These are phyloP conservation scores for Trametes versicolor DNA, from an alignment of 1,284 basidiomycete genomes.

Conservation along the genomic window DNA sequence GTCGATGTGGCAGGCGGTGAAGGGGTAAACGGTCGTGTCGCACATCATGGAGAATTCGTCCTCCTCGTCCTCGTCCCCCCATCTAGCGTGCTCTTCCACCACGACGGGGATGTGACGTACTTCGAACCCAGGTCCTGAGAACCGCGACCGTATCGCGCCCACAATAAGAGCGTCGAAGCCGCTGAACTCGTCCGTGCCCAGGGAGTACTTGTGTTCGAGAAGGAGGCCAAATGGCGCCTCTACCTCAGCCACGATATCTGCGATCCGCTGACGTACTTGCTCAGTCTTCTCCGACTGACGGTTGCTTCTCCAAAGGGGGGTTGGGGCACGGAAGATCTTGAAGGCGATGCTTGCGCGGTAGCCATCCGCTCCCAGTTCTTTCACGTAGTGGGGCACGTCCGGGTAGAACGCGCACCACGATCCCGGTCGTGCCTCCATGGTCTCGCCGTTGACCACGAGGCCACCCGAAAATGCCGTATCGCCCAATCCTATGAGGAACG, in stretches of 20 bases:
- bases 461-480: neutral
- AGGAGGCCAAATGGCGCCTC: slow-evolving; percentile 42
- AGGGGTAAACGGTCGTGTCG: slow-evolving; percentile 34
- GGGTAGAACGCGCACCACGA: slow-evolving; percentile 50
- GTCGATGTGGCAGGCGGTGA: slow-evolving; percentile 42
- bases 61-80: slow-evolving; percentile 1
- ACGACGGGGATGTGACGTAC: slow-evolving; percentile 44
- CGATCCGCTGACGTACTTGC: neutral
- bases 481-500: slow-evolving; percentile 40
- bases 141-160: slow-evolving; percentile 26
- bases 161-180: slow-evolving; percentile 42
- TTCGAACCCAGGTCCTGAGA: neutral
- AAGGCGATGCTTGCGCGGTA: slow-evolving; percentile 47
- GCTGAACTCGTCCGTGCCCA: slow-evolving; percentile 38
- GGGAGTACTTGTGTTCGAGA: slow-evolving; percentile 41
- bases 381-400: slow-evolving; percentile 48
- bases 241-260: slow-evolving; percentile 28
- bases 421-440: neutral
- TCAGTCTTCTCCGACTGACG: neutral
- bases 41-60: neutral
- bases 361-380: slow-evolving; percentile 22
- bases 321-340: slow-evolving; percentile 41
- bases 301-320: neutral
- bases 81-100: slow-evolving; percentile 16
- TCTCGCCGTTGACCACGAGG: neutral